Percentiles rank a stretch among this genome's conserved stretches.
phyloP scores from a whole-genome alignment of 1,139 yeast species.

The Saccharomyces hybrid region DNA sequence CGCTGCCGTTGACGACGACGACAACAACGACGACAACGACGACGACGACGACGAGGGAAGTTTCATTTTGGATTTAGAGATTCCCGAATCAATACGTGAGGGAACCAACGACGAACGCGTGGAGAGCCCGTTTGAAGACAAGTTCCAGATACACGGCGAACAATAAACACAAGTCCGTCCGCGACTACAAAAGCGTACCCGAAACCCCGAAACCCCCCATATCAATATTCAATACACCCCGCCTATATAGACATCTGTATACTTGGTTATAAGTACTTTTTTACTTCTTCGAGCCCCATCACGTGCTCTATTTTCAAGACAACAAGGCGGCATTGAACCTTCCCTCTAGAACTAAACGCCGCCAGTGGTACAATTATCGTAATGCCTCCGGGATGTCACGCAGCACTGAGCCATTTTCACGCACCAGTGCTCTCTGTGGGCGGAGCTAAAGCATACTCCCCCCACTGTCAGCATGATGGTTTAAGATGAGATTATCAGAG shows the following conservation, averaged over 20 bases:
- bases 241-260: neutral
- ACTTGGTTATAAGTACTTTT: neutral
- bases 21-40: constrained; percentile 17
- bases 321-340: too few species aligned
- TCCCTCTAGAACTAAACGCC: neutral
- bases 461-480: too few species aligned
- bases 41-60: constrained; percentile 23
- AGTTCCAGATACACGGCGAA: constrained; percentile 26
- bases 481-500: neutral
- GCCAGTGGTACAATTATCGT: too few species aligned
- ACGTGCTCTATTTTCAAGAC: too few species aligned
- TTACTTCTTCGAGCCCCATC: neutral
- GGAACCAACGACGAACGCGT: neutral
- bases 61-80: constrained; percentile 23
- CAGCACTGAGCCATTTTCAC: neutral
- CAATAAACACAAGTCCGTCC: neutral
- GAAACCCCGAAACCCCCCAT: neutral
- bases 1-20: constrained; percentile 11
- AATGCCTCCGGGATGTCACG: too few species aligned
- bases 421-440: neutral
- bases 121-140: constrained; percentile 12
- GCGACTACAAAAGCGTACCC: too few species aligned
- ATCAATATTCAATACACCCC: neutral
- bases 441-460: neutral
- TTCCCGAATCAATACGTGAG: constrained; percentile 12